These are phyloP conservation scores for Saccharomyces eubayanus DNA, from an alignment of 805 yeast genomes.

Conservation along the genomic window DNA sequence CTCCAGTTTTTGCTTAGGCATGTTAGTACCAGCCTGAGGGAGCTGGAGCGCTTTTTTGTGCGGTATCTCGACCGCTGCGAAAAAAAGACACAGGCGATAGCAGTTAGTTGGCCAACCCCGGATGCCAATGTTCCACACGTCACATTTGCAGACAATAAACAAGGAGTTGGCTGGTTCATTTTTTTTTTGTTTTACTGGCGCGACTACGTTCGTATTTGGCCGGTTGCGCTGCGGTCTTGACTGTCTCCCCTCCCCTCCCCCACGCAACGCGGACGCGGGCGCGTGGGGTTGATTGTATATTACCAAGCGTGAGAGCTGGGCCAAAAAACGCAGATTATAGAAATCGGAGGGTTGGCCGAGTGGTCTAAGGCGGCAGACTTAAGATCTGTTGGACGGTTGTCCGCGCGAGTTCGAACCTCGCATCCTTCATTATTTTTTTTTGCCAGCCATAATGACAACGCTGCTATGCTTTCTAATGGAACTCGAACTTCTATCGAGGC, in stretches of 20 bases:
- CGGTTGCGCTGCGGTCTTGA: background rate
- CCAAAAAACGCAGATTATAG: no score
- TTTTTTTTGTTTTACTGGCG: background rate
- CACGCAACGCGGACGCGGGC: no score
- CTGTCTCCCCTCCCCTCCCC: background rate
- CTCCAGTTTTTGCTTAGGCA: background rate
- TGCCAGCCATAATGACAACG: background rate
- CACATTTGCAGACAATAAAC: background rate
- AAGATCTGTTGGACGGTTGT: background rate
- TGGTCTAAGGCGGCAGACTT: background rate
- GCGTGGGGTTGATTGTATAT: no score
- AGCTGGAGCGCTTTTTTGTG: background rate
- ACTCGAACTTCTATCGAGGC: background rate
- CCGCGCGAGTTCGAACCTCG: background rate
- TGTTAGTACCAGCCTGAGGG: background rate
- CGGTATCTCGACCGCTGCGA: background rate
- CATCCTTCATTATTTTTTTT: background rate
- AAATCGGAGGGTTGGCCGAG: background rate
- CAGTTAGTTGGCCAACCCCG: background rate
- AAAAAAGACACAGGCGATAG: background rate
- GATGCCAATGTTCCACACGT: background rate
- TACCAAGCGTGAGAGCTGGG: no score
- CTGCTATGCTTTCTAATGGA: background rate
- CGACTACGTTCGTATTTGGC: background rate
- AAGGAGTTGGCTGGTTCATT: background rate